Evolutionary conservation across 306 rosid genomes (phyloP), one percentile per base, ranked within the genome.

Genomic region (Inga laurina): DNA sequence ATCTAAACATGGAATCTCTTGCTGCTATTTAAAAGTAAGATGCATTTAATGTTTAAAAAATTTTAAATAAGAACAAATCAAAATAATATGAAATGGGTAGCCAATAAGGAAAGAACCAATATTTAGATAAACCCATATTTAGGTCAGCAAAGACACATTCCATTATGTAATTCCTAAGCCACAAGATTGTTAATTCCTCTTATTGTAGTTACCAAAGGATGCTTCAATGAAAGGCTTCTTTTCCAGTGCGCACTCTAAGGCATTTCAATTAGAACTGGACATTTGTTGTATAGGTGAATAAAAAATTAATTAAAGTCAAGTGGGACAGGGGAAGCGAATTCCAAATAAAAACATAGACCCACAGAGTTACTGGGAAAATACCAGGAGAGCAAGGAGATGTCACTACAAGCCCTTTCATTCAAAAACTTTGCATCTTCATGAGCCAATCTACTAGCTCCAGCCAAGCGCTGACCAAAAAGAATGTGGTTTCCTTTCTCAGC

Each of bases 321-420:
- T n/a, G n/a, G 24, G 57, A 27, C 67, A 80, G 41, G 39, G 22
- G 77, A 49, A 78, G 79, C 27, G 76, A 48, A 51, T 73, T 73
- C 70, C 24, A 39, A 70, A 82, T 44, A 72, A 81, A 52, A 82
- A 80, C 15, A 76, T 4, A 27, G 8, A 79, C 6, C 39, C 70
- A 86, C 66, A 71, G 66, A 85, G 83, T 56, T 64, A 68, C 32
- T 44, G 84, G 70, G 77, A 48, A 12, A 81, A 75, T 93, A 95
- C 99, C 97, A 98, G 56, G 98, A 95, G 74, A 95, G 98, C 80
- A 88, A 81, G 83, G 88, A 79, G 77, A 92, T 85, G 83, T 92
- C 97, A 84, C 83, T 89, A 65, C 89, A 94, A 84, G 93, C 97
- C 85, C 91, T 86, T 81, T 92, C 97, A 85, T 92, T 92, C 34